Evolutionary conservation across 208 protist genomes (phyloP), one percentile per base, ranked within the genome.

Genomic region (Acanthamoeba castellanii): DNA sequence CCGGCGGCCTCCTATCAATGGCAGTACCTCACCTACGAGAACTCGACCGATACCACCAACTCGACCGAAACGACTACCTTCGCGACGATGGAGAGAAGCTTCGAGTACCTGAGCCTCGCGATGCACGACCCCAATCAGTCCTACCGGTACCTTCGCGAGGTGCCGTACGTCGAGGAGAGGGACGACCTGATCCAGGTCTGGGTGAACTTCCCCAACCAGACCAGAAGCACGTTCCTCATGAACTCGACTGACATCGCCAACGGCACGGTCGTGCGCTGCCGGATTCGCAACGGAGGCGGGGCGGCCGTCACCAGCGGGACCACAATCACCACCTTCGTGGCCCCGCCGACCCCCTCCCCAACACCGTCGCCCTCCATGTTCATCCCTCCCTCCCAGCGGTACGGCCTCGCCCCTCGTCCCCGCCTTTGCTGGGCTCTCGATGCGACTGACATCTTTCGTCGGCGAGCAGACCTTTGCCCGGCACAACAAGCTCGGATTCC

Each of bases 231-330:
- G n/a, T 89, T 89, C 81, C 30, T 66, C 81, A 89, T 89, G 52
- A 89, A 89, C n/a, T 89, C 81, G 27, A 89, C 81, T 2, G n/a
- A 45, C n/a, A 30, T 89, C 32, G 81, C 45, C n/a, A 89, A 89
- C 81, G 81, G 81, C 20, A 89, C 81, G 13, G 45, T 66, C 14
- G 52, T 89, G 30, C 81, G 81, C 6, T 89, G 81, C 32, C 81
- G 81, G 8, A 89, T 89, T 64, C 81, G 81, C 9, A 89, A 89
- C 52, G 81, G 81, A 22, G 81, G 81, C 45, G 81, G 81, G 5
- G n/a, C 81, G 50, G 81, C 81, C 18, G 81, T 89, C 16, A 89
- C 81, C 27, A 89, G 50, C 7, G 50, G 50, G 34, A 89, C 52
- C 16, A 45, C 52, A 27, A 89, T 88, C 52, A 45, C 34, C 50